These are phyloP conservation scores for Populus hybrid DNA, from an alignment of 441 rosid genomes.

Conservation along the genomic window DNA sequence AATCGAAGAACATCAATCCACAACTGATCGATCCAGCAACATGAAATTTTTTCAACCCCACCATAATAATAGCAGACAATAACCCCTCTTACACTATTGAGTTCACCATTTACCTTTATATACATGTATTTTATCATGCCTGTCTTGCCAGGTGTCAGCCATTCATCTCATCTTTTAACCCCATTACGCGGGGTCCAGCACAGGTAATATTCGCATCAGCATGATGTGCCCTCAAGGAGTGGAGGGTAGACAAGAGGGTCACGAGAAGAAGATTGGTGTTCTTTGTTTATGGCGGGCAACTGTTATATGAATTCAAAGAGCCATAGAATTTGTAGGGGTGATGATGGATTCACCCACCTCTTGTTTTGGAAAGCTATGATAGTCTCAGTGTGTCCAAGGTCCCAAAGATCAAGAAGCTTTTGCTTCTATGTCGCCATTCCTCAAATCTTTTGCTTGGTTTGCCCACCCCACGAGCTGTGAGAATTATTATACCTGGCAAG, in stretches of 20 bases:
- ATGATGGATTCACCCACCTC: conserved; percentile 23
- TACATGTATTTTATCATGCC: background rate
- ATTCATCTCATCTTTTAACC: conserved; percentile 2
- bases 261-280: background rate
- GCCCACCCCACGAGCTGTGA: background rate
- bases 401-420: background rate
- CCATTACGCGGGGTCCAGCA: conserved; percentile 12
- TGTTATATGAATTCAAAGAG: background rate
- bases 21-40: conserved; percentile 17
- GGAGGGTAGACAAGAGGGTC: background rate
- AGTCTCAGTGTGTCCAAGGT: background rate
- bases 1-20: conserved; percentile 13
- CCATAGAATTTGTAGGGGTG: background rate
- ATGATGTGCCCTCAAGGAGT: conserved; percentile 19
- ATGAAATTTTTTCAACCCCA: conserved; percentile 18
- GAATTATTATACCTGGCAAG: background rate
- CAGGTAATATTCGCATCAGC: conserved; percentile 31
- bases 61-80: conserved; percentile 16
- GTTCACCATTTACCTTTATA: background rate
- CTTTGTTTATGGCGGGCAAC: background rate
- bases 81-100: background rate
- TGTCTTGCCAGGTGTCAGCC: conserved; percentile 16
- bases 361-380: conserved; percentile 2
- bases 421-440: background rate
- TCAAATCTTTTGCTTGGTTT: background rate